Base-by-base conservation (phyloP, 371 early-diverging fungal genomes). In the Mortierella sp. region DNA sequence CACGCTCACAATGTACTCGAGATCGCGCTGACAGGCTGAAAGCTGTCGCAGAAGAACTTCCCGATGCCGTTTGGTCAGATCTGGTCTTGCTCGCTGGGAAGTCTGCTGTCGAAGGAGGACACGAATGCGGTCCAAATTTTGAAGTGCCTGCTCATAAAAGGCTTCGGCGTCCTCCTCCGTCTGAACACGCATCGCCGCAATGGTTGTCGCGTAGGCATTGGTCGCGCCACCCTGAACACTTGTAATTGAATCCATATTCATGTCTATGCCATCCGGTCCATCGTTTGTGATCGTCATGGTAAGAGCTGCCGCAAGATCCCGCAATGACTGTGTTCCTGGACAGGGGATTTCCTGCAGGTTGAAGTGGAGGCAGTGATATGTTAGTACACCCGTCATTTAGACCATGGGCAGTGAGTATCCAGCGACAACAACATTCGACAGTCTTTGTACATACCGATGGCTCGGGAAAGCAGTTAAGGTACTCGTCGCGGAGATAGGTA, bases 401-500 rank as follows among this genome's bases (percentile, higher is more conserved):
- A 9, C 37, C 37, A 48, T 10, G 21, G 48, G 10, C 24, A 0
- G 31, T 37, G 34, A 13, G 40, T 43, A 69, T n/a, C 24, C 13
- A 26, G 16, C 5, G n/a, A 73, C 9, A 19, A 21, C n/a, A 50
- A 44, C n/a, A 44, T 50, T 50, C 26, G 16, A 44, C 16, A 2
- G 5, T 19, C 8, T 9, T 11, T 73, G 55, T 4, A 53, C 77
- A 55, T 88, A 92, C 92, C 69, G 88, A 74, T 69, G 92, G 85
- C 70, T 93, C 92, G 3, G 94, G 93, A 69, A 95, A 88, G 59
- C 93, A 93, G 51, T 90, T 88, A 24, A 93, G 91, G 74, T 93
- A 96, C 82, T 92, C 94, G 87, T 92, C 92, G 34, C 91, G 88
- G 19, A 94, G 89, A 71, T 96, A 96, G 10, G 93, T 90, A 51